Percentiles rank a stretch among this genome's conserved stretches.
Conservation (phyloP, 768 basidiomycete species). For the Fibroporia radiculosa region DNA sequence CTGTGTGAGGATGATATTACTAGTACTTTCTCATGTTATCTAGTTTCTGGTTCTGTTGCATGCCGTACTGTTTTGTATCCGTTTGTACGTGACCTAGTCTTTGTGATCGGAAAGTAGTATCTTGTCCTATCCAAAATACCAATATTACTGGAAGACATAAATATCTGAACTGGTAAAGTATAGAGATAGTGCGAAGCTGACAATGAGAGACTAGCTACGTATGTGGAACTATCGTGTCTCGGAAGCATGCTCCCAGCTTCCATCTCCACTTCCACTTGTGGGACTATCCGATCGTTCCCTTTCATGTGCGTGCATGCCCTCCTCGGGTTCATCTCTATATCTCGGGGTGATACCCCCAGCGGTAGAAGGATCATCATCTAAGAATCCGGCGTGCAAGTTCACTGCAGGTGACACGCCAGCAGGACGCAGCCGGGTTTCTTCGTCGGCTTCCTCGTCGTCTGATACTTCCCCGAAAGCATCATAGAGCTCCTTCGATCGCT, state of each 20-base stretch:
- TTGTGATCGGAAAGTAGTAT: too few species aligned
- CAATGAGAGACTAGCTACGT: conserved; percentile 1
- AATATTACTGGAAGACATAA: too few species aligned
- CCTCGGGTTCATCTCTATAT: conserved; percentile 49
- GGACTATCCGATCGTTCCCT: conserved; percentile 23
- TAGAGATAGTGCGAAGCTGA: too few species aligned
- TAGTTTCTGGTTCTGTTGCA: conserved; percentile 10
- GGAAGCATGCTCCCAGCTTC: conserved; percentile 72
- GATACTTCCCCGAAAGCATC: conserved; percentile 92
- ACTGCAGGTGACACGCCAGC: conserved; percentile 29
- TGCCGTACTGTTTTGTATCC: conserved; percentile 17
- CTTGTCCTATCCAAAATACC: too few species aligned
- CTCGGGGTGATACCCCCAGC: conserved; percentile 20
- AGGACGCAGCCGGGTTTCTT: conserved; percentile 53
- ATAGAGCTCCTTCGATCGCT: conserved; percentile 83
- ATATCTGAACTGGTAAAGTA: too few species aligned
- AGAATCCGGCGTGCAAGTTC: conserved; percentile 71
- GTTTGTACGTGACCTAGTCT: too few species aligned
- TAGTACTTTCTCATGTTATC: background rate
- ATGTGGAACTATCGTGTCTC: conserved; percentile 21
- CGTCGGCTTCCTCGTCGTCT: conserved; percentile 74
- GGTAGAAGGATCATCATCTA: conserved; percentile 59
- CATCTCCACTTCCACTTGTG: conserved; percentile 40
- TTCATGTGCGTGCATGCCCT: conserved; percentile 1
- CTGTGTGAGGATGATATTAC: background rate